phyloP scores from a whole-genome alignment of 202 grass and related monocot species.

The Bolboschoenoplectus hybrid region DNA sequence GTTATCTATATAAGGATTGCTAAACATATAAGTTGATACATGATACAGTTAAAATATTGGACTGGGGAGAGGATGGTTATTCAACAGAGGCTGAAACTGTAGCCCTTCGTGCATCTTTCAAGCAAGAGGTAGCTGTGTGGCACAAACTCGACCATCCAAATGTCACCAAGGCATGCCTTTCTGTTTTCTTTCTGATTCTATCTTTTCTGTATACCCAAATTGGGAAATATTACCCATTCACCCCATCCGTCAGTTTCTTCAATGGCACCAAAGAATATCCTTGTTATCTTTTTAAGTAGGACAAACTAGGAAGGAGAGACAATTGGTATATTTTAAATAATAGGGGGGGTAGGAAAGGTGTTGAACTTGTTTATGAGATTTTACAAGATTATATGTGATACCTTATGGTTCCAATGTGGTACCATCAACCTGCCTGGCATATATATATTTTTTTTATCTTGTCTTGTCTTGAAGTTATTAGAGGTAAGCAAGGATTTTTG shows the following conservation, averaged over 20 bases:
- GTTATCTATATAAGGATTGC: neutral
- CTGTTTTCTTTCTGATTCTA: neutral
- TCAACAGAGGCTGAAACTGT: constrained; percentile 58
- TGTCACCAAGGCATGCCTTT: constrained; percentile 70
- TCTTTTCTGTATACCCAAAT: neutral
- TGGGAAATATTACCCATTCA: neutral
- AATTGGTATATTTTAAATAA: neutral
- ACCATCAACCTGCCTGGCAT: neutral
- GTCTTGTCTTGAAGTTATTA: constrained; percentile 5
- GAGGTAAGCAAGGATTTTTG: constrained; percentile 12
- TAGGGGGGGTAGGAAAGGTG: neutral
- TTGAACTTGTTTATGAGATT: no score
- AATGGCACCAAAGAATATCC: neutral
- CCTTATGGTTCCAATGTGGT: neutral
- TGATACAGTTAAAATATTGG: constrained; percentile 76
- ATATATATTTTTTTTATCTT: constrained; percentile 8
- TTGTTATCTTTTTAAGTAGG: neutral
- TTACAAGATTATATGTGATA: no score
- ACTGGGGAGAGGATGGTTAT: constrained; percentile 81
- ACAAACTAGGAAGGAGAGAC: neutral
- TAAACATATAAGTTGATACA: constrained; percentile 34
- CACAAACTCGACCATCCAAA: constrained; percentile 76
- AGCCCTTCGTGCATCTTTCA: constrained; percentile 58
- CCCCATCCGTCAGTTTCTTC: neutral
- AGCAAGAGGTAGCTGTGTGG: constrained; percentile 86